These are phyloP conservation scores for Eremothecium coryli DNA, from an alignment of 1,139 yeast species.

Conservation along the genomic window DNA sequence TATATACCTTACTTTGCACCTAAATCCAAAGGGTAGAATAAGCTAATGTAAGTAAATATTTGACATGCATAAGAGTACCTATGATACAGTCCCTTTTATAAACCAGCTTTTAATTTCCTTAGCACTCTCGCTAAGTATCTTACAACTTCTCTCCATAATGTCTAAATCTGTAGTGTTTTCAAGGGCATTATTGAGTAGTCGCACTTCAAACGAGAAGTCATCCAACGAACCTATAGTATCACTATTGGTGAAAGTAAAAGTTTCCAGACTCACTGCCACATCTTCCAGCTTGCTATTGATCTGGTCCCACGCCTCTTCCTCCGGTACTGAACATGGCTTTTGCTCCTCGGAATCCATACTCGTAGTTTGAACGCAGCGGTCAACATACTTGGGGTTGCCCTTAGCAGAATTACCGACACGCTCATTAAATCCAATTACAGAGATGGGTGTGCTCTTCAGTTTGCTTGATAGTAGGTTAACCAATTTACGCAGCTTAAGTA, in stretches of 20 bases:
- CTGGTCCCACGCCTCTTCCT: constrained; percentile 25
- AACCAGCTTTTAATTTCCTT: constrained; percentile 30
- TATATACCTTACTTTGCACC: constrained; percentile 2
- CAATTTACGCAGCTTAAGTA: constrained; percentile 21
- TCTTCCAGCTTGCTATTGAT: constrained; percentile 17
- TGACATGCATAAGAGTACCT: too few relatives aligned
- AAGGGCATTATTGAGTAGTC: constrained; percentile 17
- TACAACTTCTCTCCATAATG: constrained; percentile 3
- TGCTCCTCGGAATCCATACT: constrained; percentile 34
- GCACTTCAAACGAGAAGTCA: constrained; percentile 16
- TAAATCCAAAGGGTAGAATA: too few relatives aligned
- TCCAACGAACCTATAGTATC: constrained; percentile 11
- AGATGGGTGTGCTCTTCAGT: constrained; percentile 28
- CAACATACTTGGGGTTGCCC: constrained; percentile 20
- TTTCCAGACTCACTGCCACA: constrained; percentile 10
- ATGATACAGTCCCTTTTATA: constrained; percentile 23
- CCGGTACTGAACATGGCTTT: constrained; percentile 7
- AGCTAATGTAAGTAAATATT: too few relatives aligned
- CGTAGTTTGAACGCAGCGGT: constrained; percentile 30
- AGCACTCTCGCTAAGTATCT: constrained; percentile 13
- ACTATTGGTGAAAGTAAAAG: constrained; percentile 10
- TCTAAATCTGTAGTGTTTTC: constrained; percentile 3
- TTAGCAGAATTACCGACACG: constrained; percentile 35
- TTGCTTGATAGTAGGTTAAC: constrained; percentile 16
- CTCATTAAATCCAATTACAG: constrained; percentile 36